Conservation (phyloP, 176 grass and related monocot genomes). For the Panicum miliaceum region DNA sequence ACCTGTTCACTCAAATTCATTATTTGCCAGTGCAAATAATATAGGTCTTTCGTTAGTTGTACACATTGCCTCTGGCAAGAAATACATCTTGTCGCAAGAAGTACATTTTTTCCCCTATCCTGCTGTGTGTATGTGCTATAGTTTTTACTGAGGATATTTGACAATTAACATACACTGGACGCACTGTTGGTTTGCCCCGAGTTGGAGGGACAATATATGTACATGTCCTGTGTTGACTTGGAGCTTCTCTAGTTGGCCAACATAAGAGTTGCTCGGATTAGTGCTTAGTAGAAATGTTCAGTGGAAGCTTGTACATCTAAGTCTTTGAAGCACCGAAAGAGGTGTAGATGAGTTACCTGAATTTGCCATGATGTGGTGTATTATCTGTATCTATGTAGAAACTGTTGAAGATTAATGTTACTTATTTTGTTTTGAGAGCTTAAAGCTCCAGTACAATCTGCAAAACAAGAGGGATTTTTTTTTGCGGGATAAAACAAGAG, state of each 20-base stretch:
- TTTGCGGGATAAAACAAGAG: not conserved
- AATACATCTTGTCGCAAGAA: not conserved
- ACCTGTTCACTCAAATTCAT: not conserved
- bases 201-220: conserved; percentile 4
- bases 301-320: not conserved
- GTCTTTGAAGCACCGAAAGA: not conserved
- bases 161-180: not conserved
- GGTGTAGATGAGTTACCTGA: not conserved
- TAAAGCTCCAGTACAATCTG: not conserved
- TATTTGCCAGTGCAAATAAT: conserved; percentile 35
- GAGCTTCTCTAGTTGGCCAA: not conserved
- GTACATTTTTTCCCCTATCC: not conserved
- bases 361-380: not conserved
- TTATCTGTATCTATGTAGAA: not conserved
- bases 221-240: not conserved
- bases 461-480: not conserved
- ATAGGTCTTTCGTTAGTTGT: conserved; percentile 40
- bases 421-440: not conserved
- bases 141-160: not conserved
- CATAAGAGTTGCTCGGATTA: not conserved
- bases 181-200: not conserved
- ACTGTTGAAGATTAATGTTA: not conserved
- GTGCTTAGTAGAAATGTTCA: not conserved
- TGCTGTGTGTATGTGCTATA: conserved; percentile 13
- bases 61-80: conserved; percentile 9